Conservation (phyloP, 345 rosid species). For the Aquilaria sinensis region DNA sequence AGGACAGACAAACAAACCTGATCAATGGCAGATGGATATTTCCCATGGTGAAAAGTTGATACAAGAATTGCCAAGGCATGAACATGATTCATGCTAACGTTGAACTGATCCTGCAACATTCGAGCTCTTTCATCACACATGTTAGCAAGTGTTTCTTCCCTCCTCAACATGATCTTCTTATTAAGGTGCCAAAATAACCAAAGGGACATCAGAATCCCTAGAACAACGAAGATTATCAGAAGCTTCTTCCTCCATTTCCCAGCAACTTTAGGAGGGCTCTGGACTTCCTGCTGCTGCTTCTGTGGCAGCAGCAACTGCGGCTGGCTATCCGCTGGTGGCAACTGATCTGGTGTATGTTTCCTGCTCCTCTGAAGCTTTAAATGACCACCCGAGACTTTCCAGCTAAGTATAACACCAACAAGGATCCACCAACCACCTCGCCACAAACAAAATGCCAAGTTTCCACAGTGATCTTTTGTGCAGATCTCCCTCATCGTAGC, state of each 20-base stretch:
- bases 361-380: constrained; percentile 25
- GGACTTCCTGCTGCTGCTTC: constrained; percentile 47
- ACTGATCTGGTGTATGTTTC: constrained; percentile 20
- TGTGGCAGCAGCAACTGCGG: constrained; percentile 32
- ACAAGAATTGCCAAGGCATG: constrained; percentile 95
- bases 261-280: constrained; percentile 39
- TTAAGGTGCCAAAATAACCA: constrained; percentile 56
- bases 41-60: constrained; percentile 95
- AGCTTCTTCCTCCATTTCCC: constrained; percentile 74
- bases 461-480: constrained; percentile 18
- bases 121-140: constrained; percentile 98
- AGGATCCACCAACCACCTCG: constrained; percentile 50
- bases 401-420: constrained; percentile 31
- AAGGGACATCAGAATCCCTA: constrained; percentile 45
- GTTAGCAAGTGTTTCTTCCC: constrained; percentile 66
- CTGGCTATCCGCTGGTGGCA: constrained; percentile 31
- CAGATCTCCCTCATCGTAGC: constrained; percentile 11
- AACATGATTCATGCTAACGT: constrained; percentile 96
- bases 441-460: constrained; percentile 21
- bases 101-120: constrained; percentile 98
- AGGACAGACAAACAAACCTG: constrained; percentile 49
- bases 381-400: constrained; percentile 22
- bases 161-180: constrained; percentile 25
- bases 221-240: constrained; percentile 39
- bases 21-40: constrained; percentile 84